Conservation (phyloP, 2,329 filamentous ascomycete genomes). For the Stachybotrys echinatus region DNA sequence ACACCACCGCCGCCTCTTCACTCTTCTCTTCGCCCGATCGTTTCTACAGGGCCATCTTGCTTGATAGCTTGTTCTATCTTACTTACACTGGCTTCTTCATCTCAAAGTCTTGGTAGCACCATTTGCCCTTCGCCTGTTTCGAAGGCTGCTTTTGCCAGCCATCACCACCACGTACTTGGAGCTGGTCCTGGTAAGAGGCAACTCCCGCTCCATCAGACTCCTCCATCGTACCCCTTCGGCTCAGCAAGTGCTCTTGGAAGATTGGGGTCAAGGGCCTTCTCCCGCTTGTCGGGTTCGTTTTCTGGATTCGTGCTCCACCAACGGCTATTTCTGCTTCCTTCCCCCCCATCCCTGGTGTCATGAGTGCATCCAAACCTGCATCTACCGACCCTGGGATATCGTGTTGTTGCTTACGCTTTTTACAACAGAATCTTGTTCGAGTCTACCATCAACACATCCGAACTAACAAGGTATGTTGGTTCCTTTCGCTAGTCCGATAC, state of each 20-base stretch:
- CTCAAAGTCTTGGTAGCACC: conserved; percentile 46
- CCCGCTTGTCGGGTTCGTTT: not conserved
- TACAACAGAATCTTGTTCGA: conserved; percentile 9
- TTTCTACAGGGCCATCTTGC: conserved; percentile 44
- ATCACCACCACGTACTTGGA: conserved; percentile 18
- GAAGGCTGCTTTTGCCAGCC: conserved; percentile 19
- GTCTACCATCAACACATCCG: not conserved
- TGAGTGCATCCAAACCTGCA: too few species aligned
- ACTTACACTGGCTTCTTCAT: conserved; percentile 56
- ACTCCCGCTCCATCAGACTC: conserved; percentile 2
- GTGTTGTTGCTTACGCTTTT: not conserved
- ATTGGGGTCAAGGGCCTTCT: not conserved
- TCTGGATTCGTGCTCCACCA: too few species aligned
- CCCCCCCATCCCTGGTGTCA: too few species aligned
- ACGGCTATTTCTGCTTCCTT: too few species aligned
- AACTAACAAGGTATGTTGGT: conserved; percentile 15
- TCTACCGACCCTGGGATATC: not conserved
- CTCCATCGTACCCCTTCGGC: not conserved
- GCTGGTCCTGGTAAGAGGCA: conserved; percentile 16
- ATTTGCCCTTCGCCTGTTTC: conserved; percentile 29
- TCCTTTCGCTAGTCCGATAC: not conserved
- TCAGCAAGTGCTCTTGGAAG: not conserved
- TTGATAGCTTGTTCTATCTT: conserved; percentile 56
- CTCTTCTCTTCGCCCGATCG: conserved; percentile 21
- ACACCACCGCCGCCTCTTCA: conserved; percentile 36